These are phyloP conservation scores for Sporothrix protearum DNA, from an alignment of 2,329 filamentous ascomycete species.

Conservation along the genomic window DNA sequence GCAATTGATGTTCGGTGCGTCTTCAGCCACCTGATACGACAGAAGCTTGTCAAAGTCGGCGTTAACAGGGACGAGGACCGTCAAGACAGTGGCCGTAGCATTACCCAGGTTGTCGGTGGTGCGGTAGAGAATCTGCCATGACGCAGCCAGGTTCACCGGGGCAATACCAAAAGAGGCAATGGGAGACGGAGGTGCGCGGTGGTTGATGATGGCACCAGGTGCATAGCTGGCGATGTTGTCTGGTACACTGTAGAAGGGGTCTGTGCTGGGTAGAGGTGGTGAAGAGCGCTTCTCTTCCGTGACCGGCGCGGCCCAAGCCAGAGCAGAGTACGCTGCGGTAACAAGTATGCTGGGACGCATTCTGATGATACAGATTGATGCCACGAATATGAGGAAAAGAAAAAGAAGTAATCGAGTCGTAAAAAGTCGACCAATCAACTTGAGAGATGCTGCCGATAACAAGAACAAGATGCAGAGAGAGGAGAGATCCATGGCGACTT, in stretches of 20 bases:
- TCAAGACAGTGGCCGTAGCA: conserved; percentile 20
- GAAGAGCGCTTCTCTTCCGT: neutral
- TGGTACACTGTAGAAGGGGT: conserved; percentile 20
- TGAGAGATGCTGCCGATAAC: neutral
- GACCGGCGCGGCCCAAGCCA: neutral
- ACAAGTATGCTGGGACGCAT: neutral
- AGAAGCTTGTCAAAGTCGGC: conserved; percentile 30
- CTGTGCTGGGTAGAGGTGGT: conserved; percentile 4
- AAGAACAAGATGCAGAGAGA: neutral
- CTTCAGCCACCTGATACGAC: conserved; percentile 41
- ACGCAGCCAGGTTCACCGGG: conserved; percentile 1
- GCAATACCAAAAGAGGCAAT: conserved; percentile 16
- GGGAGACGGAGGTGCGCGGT: conserved; percentile 14
- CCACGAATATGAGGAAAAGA: neutral
- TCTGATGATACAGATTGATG: neutral
- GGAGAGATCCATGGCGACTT: neutral
- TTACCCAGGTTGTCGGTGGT: conserved; percentile 21
- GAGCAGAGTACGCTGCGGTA: neutral
- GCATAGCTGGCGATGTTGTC: conserved; percentile 17
- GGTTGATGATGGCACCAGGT: conserved; percentile 14
- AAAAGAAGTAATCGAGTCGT: neutral
- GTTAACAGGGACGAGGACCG: conserved; percentile 13
- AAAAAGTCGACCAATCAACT: neutral
- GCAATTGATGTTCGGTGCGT: conserved; percentile 39
- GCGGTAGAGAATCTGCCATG: conserved; percentile 22